Conservation (phyloP, 2,329 filamentous ascomycete species). For the Hymenoscyphus fructigenus region DNA sequence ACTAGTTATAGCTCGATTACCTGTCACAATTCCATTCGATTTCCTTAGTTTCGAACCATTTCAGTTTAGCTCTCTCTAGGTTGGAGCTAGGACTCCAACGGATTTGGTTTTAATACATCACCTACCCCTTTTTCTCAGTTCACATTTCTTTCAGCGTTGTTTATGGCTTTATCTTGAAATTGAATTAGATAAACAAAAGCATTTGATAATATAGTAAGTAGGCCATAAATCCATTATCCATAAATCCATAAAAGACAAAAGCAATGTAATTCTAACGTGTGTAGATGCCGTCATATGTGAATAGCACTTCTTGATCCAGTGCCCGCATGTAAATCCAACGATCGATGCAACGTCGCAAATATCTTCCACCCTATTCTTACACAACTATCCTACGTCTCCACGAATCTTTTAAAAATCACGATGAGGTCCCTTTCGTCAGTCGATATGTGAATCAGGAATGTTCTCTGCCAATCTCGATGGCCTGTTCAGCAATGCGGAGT, state of each 20-base stretch:
- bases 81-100: no score
- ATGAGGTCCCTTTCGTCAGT: neutral
- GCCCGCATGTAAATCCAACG: neutral
- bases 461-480: neutral
- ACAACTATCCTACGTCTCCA: neutral
- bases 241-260: neutral
- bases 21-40: no score
- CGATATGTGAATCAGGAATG: neutral
- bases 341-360: neutral
- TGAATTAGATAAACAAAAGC: neutral
- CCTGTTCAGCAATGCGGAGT: neutral
- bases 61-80: no score
- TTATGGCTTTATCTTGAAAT: no score
- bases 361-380: neutral
- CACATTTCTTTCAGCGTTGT: no score
- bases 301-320: neutral
- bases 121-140: no score
- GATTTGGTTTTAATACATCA: no score
- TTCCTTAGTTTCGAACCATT: no score
- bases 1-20: no score
- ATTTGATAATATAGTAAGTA: neutral
- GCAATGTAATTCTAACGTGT: neutral
- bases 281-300: neutral
- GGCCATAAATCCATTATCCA: neutral
- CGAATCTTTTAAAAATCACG: neutral